Evolutionary conservation across 2,329 filamentous ascomycete genomes (phyloP), one percentile per base, ranked within the genome.

Genomic region (Aspergillus novofumigatus): DNA sequence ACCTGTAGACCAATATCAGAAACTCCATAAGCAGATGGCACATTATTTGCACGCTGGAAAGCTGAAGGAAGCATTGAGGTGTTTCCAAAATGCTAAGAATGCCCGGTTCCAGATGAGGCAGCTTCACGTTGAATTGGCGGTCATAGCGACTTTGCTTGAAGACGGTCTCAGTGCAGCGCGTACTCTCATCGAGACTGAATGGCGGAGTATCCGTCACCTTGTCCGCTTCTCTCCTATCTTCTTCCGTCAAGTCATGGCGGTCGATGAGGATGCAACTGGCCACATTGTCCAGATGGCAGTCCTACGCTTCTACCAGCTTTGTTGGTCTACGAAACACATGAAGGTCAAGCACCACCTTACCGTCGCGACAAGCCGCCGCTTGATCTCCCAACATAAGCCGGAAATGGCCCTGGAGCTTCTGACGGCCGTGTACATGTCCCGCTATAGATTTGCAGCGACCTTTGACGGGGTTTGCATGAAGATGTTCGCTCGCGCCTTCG

Each of bases 391-490:
- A 6, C 57, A 61, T 7, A 63, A 67, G 32, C 64, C 67, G 10
- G 55, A 65, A 21, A 55, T 64, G 45, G 74, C 74, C 1, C 54
- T 75, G 10, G 66, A 71, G 44, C 60, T 77, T 4, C 62, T 77
- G 45, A 61, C 65, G 26, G 60, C 73, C 3, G 62, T 75, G 28
- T 76, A 76, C 60, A 68, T 64, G 58, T 75, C 74, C 42, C 70
- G 67, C 28, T 75, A 72, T 66, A 68, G 68, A 10, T 66, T 65
- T 2, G 58, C 63, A 21, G 57, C 65, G 14, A 64, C 66, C 0
- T 76, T 77, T 53, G 69, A 75, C 50, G 69, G 68, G n/a, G 66
- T 72, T 7, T 71, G 67, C 51, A 65, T 77, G 62, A 74, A 75
- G 56, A 69, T 76, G 59, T 66, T 76, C 48, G 45, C 73, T 17